Base-by-base conservation (phyloP, 2,329 filamentous ascomycete species). In the Ceratocystis albifundus region DNA sequence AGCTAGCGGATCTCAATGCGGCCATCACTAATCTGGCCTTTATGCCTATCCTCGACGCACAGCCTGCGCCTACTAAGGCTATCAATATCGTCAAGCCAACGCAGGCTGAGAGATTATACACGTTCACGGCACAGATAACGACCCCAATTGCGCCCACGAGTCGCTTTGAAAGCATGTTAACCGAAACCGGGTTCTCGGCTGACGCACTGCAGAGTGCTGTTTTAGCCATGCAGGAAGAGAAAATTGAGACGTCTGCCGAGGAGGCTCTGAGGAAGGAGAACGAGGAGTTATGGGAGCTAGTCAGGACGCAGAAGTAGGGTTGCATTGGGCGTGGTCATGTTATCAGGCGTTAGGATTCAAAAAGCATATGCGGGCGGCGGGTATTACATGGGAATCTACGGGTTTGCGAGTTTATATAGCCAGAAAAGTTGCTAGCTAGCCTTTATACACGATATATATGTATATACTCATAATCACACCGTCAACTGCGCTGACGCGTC, bases 11-110 rank as follows among this genome's bases (percentile, higher is more conserved):
- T 67, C 81, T 95, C 67, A 90, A 90, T 65, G 88, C 90, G 2
- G 85, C 90, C 20, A 85, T 96, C 44, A 94, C 89, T 10, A 96
- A 95, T 71, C 72, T 97, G 28, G 74, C 80, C n/a, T 88, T 94
- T 75, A 78, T 90, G 32, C 81, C 89, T 77, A 68, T 79, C 80
- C 71, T 74, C 76, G 61, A 64, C n/a, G 32, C 61, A 22, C 22
- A 44, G 48, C 64, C 50, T 61, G 65, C 63, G 41, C 20, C 64
- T 25, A 62, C 30, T 1, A 67, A 64, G 70, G 78, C 82, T 17
- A 75, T 82, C 25, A 82, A 80, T 0, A 81, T 96, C 28, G 80
- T 93, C 68, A 96, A 96, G 77, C 93, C 93, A n/a, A 86, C 85
- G 69, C 81, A 88, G 68, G 84, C 81, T 62, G 81, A 83, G 68